A percentile compares a stretch with the other conserved stretches of the same genome.
Evolutionary conservation across 1,284 basidiomycete species (phyloP).

Genomic region (Ustilago loliicola): DNA sequence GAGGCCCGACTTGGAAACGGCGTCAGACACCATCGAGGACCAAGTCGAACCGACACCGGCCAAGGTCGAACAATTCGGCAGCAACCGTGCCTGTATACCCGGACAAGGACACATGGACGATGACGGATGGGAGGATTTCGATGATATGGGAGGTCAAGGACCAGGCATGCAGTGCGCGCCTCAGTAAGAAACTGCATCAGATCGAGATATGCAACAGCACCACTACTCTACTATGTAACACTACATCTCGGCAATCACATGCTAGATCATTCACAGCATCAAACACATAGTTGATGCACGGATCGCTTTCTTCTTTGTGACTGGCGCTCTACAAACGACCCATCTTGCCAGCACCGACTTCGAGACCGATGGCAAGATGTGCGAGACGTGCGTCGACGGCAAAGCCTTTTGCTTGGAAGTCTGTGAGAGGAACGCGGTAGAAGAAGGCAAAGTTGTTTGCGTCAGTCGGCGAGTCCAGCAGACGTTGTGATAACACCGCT

Average conservation of each 20-base stretch:
- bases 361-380: conserved; percentile 65
- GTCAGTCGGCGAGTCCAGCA: neutral
- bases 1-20: conserved; percentile 45
- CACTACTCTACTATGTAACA: conserved; percentile 26
- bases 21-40: conserved; percentile 43
- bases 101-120: conserved; percentile 51
- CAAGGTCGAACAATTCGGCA: conserved; percentile 50
- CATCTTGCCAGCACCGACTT: conserved; percentile 51
- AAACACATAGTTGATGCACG: neutral
- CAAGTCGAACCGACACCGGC: conserved; percentile 37
- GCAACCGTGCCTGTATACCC: conserved; percentile 43
- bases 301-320: neutral
- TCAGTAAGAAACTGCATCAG: conserved; percentile 26
- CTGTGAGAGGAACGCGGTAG: conserved; percentile 39
- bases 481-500: neutral
- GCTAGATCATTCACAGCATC: neutral
- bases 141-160: conserved; percentile 45
- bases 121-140: conserved; percentile 51
- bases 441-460: neutral
- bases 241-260: conserved; percentile 13
- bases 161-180: conserved; percentile 64
- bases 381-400: conserved; percentile 66
- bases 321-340: conserved; percentile 29
- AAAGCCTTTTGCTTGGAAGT: conserved; percentile 58
- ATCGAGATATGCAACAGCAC: conserved; percentile 9